Percentiles rank a stretch among this genome's conserved stretches.
phyloP scores from a whole-genome alignment of 2,329 filamentous ascomycete genomes.

The Nemania sp. region DNA sequence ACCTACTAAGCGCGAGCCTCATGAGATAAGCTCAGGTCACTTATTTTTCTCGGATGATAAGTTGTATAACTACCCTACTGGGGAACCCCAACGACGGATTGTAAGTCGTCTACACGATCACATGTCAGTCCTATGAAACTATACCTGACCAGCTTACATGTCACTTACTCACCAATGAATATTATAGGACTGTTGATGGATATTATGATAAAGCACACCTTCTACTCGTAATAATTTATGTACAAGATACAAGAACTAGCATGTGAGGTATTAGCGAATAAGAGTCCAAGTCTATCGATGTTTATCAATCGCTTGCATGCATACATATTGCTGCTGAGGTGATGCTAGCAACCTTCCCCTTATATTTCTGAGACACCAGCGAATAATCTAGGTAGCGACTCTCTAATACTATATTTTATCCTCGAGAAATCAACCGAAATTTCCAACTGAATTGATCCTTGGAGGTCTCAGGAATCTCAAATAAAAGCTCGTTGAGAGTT shows the following conservation, averaged over 20 bases:
- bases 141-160: background rate
- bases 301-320: background rate
- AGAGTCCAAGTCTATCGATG: background rate
- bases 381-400: too few relatives aligned
- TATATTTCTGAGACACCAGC: background rate
- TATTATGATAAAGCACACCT: background rate
- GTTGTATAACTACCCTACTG: background rate
- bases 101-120: background rate
- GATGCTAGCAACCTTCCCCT: background rate
- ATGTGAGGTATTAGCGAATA: background rate
- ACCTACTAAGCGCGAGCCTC: too few relatives aligned
- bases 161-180: background rate
- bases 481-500: too few relatives aligned
- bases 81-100: background rate
- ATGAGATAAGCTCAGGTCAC: background rate
- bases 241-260: background rate
- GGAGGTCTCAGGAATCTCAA: too few relatives aligned
- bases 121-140: background rate
- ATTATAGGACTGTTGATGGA: background rate
- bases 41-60: background rate
- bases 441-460: too few relatives aligned
- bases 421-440: too few relatives aligned
- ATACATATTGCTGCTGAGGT: too few relatives aligned
- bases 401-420: too few relatives aligned
- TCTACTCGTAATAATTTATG: background rate